Evolutionary conservation across 129 eudicot species (phyloP).

Genomic region (Kitagawia praeruptora): DNA sequence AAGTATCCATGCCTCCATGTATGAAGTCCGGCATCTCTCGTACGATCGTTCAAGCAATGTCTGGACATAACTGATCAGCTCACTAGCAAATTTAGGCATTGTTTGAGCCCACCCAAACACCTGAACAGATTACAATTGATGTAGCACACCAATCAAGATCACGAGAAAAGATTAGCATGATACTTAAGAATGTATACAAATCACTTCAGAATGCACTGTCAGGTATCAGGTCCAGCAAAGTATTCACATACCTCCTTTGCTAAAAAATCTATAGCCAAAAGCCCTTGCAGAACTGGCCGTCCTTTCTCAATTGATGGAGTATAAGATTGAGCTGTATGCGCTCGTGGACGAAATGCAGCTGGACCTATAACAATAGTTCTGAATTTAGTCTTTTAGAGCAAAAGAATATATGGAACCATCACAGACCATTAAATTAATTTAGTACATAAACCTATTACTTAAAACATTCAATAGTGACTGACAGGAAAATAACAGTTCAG

Average conservation of each 20-base stretch:
- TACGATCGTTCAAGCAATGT: conserved; percentile 93
- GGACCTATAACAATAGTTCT: conserved; percentile 49
- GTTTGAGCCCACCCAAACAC: conserved; percentile 99
- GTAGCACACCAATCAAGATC: conserved; percentile 7
- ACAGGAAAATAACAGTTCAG: conserved; percentile 13
- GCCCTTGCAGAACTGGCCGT: conserved; percentile 93
- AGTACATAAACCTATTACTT: conserved; percentile 1
- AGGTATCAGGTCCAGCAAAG: neutral
- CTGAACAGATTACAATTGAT: conserved; percentile 27
- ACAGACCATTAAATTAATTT: neutral
- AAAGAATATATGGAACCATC: neutral
- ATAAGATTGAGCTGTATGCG: conserved; percentile 64
- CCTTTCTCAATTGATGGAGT: conserved; percentile 78
- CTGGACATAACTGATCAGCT: conserved; percentile 80
- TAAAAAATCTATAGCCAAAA: conserved; percentile 81
- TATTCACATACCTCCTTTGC: conserved; percentile 66
- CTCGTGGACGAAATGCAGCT: conserved; percentile 99
- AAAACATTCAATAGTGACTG: neutral
- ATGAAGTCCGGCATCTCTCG: conserved; percentile 98
- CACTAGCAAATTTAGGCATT: conserved; percentile 96
- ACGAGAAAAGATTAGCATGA: neutral
- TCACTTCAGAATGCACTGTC: neutral
- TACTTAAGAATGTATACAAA: neutral
- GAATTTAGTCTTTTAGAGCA: conserved; percentile 9
- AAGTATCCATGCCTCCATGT: conserved; percentile 66